These are phyloP conservation scores for Pouteria campechiana DNA, from an alignment of 179 eudicot genomes.

Conservation along the genomic window DNA sequence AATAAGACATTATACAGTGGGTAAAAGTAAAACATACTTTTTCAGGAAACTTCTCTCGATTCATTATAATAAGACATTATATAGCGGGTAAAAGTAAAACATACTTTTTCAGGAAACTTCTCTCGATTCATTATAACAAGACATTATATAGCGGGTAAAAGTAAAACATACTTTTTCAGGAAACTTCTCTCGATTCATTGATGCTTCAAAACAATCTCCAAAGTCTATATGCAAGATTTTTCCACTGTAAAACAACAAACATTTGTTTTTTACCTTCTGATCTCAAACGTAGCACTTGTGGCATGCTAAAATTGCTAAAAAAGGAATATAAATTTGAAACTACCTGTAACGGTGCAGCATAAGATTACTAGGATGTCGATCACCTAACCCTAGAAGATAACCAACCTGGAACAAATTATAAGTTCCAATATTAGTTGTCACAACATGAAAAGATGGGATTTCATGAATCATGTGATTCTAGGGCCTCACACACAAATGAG, in stretches of 20 bases:
- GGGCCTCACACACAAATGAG: conserved; percentile 1
- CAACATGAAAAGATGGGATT: too few species aligned
- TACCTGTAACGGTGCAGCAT: conserved; percentile 99
- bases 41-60: not conserved
- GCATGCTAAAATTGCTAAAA: too few species aligned
- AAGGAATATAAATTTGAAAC: too few species aligned
- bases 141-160: too few species aligned
- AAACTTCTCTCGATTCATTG: conserved; percentile 96
- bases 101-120: too few species aligned
- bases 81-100: too few species aligned
- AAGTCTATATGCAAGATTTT: conserved; percentile 96
- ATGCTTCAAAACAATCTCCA: conserved; percentile 99
- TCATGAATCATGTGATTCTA: conserved; percentile 1
- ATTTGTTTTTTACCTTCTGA: too few species aligned
- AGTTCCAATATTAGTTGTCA: too few species aligned
- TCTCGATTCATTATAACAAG: too few species aligned
- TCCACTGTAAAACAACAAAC: conserved; percentile 51
- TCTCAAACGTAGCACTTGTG: too few species aligned
- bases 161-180: conserved; percentile 59
- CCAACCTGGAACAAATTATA: conserved; percentile 84
- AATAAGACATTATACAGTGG: too few species aligned
- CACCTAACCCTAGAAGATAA: conserved; percentile 97
- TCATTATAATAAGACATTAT: too few species aligned
- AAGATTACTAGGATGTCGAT: conserved; percentile 99
- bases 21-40: not conserved